Evolutionary conservation across 2,329 filamentous ascomycete genomes (phyloP).

Genomic region (Fusarium drepaniforme): DNA sequence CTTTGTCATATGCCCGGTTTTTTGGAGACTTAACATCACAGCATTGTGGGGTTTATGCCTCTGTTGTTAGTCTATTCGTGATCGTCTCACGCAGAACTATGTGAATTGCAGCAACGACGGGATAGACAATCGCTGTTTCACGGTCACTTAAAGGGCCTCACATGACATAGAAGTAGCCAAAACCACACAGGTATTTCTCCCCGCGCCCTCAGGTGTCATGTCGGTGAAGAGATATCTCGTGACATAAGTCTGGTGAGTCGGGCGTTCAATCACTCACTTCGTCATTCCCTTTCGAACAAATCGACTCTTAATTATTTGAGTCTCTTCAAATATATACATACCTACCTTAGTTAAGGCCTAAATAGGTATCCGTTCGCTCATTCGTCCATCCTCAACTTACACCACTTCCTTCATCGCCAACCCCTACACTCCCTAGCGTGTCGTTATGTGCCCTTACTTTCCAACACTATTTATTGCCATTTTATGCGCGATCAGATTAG

Average conservation of each 20-base stretch:
- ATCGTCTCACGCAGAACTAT: too few species aligned
- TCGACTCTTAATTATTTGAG: background rate
- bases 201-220: too few species aligned
- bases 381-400: background rate
- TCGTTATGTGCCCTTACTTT: background rate
- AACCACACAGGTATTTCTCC: too few species aligned
- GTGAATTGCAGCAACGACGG: too few species aligned
- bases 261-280: background rate
- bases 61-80: too few species aligned
- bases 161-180: too few species aligned
- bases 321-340: background rate
- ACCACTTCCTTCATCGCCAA: background rate
- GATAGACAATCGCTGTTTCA: too few species aligned
- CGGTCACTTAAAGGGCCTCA: too few species aligned
- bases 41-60: too few species aligned
- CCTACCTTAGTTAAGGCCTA: background rate
- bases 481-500: background rate
- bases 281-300: background rate
- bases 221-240: background rate
- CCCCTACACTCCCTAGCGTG: background rate
- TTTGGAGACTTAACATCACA: too few species aligned
- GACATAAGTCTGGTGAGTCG: background rate
- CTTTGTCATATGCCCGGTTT: too few species aligned
- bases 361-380: background rate
- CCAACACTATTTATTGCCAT: background rate